Percentiles rank a stretch among this genome's conserved stretches.
Evolutionary conservation across 2,329 filamentous ascomycete genomes (phyloP).

Genomic region (Pyricularia pennisetigena): DNA sequence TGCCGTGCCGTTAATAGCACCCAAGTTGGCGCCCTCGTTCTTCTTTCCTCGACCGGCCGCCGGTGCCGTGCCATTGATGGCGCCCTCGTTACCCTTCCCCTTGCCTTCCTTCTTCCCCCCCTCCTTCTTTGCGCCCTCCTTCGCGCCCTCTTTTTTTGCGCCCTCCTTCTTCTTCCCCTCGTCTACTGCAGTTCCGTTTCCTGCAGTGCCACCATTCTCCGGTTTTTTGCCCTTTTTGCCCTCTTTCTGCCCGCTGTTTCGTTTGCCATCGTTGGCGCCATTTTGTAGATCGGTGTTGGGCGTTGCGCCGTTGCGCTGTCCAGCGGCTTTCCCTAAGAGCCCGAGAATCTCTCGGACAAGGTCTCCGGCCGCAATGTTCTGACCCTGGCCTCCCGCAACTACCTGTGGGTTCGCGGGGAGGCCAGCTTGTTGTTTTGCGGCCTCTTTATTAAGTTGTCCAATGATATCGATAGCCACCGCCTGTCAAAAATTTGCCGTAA

Average conservation of each 20-base stretch:
- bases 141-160: too few species aligned
- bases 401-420: neutral
- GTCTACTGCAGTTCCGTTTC: neutral
- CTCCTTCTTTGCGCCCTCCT: neutral
- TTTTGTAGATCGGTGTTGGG: neutral
- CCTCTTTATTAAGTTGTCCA: neutral
- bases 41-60: neutral
- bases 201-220: neutral
- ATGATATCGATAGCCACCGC: slow-evolving; percentile 2
- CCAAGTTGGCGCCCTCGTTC: neutral
- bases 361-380: neutral
- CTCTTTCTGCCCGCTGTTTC: neutral
- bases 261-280: neutral
- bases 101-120: neutral
- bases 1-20: neutral
- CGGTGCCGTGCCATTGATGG: neutral
- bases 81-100: neutral
- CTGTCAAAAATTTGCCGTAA: neutral
- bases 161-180: neutral
- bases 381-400: neutral
- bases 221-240: neutral
- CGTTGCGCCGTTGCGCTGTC: neutral
- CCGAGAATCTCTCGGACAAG: neutral
- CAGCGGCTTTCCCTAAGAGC: neutral
- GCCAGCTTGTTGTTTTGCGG: neutral